Percentiles rank a stretch among this genome's conserved stretches.
Evolutionary conservation across 1,284 basidiomycete genomes (phyloP).

Genomic region (Psilocybe mexicana): DNA sequence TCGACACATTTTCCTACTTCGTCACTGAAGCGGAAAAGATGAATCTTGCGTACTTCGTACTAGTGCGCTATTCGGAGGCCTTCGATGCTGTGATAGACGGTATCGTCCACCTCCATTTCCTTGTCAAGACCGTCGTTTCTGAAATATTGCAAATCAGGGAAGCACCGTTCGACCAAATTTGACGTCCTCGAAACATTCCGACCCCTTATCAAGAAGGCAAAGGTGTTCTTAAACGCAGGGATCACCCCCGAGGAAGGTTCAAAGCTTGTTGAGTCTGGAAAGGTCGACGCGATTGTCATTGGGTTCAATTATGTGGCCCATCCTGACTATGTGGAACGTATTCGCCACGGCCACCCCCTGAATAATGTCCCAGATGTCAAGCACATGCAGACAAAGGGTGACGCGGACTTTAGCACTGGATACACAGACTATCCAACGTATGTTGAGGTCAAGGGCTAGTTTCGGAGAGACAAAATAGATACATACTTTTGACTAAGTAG

Average conservation of each 20-base stretch:
- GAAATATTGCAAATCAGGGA: conserved; percentile 17
- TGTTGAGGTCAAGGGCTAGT: background rate
- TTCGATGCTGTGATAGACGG: conserved; percentile 34
- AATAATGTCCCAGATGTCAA: conserved; percentile 30
- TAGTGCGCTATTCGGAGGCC: conserved; percentile 32
- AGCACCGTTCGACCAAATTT: conserved; percentile 24
- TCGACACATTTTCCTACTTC: conserved; percentile 42
- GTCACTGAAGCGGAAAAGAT: conserved; percentile 40
- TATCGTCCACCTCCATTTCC: conserved; percentile 10
- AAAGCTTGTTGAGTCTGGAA: conserved; percentile 26
- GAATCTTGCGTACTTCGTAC: conserved; percentile 36
- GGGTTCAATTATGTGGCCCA: conserved; percentile 35
- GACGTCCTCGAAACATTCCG: conserved; percentile 37
- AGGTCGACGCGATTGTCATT: conserved; percentile 34
- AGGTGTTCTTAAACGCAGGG: conserved; percentile 34
- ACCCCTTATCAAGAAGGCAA: conserved; percentile 34
- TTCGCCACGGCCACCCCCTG: conserved; percentile 33
- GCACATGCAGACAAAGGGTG: conserved; percentile 30
- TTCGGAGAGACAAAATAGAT: too few species aligned
- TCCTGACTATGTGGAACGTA: conserved; percentile 36
- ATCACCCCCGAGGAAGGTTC: conserved; percentile 38
- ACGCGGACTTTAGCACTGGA: conserved; percentile 27
- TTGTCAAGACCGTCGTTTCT: background rate
- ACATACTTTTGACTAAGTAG: too few species aligned
- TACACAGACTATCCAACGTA: conserved; percentile 34